Evolutionary conservation across 108 stramenopile genomes (phyloP).

Genomic region (Cyclotella cryptica): DNA sequence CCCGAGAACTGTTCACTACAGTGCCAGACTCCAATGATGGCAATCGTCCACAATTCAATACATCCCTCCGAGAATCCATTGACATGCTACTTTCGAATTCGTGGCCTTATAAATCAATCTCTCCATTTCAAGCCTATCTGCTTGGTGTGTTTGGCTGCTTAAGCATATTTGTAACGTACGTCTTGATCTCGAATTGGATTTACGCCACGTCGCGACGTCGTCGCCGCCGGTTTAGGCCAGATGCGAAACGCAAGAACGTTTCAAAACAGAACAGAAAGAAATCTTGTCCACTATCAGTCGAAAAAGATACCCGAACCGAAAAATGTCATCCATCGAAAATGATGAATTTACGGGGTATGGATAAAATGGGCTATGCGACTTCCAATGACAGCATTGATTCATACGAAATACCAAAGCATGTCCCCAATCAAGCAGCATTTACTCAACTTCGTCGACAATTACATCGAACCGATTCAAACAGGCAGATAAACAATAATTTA

Average conservation of each 20-base stretch:
- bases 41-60: not conserved
- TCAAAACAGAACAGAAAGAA: not conserved
- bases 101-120: slow-evolving; percentile 34
- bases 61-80: not conserved
- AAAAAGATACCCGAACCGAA: no score
- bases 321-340: no score
- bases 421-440: not conserved
- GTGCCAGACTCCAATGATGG: not conserved
- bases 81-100: not conserved
- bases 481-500: not conserved
- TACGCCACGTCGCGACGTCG: not conserved
- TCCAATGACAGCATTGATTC: no score
- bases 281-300: no score
- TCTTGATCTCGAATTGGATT: slow-evolving; percentile 19
- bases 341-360: no score
- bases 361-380: no score
- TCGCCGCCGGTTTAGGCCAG: not conserved
- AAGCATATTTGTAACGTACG: slow-evolving; percentile 5
- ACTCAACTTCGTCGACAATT: not conserved
- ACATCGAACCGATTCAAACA: not conserved
- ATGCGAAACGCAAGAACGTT: not conserved
- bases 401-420: no score
- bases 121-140: slow-evolving; percentile 37
- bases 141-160: slow-evolving; percentile 24
- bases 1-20: not conserved